phyloP scores from a whole-genome alignment of 2,329 filamentous ascomycete species.

The Westerdykella aurantiaca region DNA sequence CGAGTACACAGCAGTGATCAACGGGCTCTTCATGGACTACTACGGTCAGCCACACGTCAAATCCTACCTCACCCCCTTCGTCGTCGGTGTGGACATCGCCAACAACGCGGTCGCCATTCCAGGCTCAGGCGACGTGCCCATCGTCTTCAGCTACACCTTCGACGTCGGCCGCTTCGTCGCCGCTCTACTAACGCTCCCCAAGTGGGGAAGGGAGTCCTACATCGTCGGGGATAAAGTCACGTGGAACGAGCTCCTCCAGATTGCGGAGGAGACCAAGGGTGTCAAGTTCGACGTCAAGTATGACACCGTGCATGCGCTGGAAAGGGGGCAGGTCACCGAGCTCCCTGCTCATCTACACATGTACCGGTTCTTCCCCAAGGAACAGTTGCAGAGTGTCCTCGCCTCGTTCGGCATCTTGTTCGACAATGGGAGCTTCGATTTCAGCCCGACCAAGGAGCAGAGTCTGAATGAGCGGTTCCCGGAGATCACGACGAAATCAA shows the following conservation, averaged over 20 bases:
- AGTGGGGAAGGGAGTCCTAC: constrained; percentile 33
- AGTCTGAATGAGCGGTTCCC: constrained; percentile 15
- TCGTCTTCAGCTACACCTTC: constrained; percentile 10
- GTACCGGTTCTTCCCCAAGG: constrained; percentile 15
- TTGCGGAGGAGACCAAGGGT: constrained; percentile 41
- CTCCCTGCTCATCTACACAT: constrained; percentile 9
- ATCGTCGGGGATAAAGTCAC: constrained; percentile 41
- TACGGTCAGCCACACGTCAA: constrained; percentile 21
- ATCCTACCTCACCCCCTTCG: constrained; percentile 11
- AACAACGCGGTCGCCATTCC: constrained; percentile 10
- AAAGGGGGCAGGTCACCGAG: constrained; percentile 10
- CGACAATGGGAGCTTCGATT: constrained; percentile 4
- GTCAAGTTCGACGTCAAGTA: constrained; percentile 14
- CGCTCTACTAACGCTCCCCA: constrained; percentile 5
- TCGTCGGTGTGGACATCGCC: constrained; percentile 13
- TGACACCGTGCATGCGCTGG: constrained; percentile 12
- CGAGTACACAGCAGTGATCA: constrained; percentile 22
- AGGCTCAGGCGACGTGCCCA: constrained; percentile 8
- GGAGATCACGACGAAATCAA: constrained; percentile 9
- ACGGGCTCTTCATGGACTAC: constrained; percentile 29
- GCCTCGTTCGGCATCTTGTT: constrained; percentile 11
- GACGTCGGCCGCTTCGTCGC: constrained; percentile 16
- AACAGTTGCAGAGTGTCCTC: constrained; percentile 5
- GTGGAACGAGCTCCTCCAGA: constrained; percentile 42
- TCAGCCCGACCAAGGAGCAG: constrained; percentile 2